phyloP scores from a whole-genome alignment of 2,329 filamentous ascomycete genomes.

The Tolypocladium cylindrosporum region DNA sequence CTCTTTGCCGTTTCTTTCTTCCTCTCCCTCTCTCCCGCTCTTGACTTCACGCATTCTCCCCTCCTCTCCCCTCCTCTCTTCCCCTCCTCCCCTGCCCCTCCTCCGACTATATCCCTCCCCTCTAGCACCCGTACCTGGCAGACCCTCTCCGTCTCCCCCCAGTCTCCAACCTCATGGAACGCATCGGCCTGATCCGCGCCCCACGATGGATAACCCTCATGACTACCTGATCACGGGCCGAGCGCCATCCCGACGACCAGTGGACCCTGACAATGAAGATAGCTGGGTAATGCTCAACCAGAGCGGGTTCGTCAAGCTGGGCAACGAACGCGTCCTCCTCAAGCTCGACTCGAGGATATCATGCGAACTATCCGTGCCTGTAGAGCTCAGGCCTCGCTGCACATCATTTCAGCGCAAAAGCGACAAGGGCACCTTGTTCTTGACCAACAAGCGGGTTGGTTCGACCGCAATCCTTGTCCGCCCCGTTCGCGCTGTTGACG shows the following conservation, averaged over 20 bases:
- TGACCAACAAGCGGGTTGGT: constrained; percentile 76
- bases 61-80: not conserved
- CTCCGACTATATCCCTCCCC: not conserved
- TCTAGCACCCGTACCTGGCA: constrained; percentile 5
- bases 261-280: constrained; percentile 43
- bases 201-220: constrained; percentile 30
- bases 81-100: not conserved
- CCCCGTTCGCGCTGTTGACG: not conserved
- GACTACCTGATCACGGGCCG: constrained; percentile 28
- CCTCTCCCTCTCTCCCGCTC: constrained; percentile 5
- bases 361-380: constrained; percentile 63
- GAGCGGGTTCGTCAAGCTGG: constrained; percentile 71
- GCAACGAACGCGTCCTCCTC: constrained; percentile 72
- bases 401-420: constrained; percentile 61
- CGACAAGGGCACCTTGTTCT: constrained; percentile 64
- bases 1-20: constrained; percentile 4
- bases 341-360: constrained; percentile 71
- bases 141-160: constrained; percentile 4
- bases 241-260: constrained; percentile 20
- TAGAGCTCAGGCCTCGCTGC: constrained; percentile 49
- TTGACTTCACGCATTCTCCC: not conserved
- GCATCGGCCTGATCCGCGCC: constrained; percentile 18
- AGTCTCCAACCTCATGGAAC: constrained; percentile 17
- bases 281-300: constrained; percentile 90
- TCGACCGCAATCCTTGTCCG: not conserved